Evolutionary conservation across 371 early-diverging fungal genomes (phyloP), one percentile per base, ranked within the genome.

Genomic region (Saksenaea vasiformis): DNA sequence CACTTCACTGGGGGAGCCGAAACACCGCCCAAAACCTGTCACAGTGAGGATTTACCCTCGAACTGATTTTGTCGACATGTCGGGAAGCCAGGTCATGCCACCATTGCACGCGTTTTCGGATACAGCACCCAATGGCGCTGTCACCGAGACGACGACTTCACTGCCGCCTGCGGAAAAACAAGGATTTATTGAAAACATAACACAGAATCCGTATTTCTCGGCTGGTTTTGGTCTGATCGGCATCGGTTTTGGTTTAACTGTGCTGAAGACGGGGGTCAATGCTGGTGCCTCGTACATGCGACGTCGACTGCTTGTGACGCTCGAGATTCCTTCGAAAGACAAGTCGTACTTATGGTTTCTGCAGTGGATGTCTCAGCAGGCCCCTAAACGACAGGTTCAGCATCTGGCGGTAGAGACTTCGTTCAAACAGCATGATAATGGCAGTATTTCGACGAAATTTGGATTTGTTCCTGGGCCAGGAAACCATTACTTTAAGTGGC

Each of bases 241-340:
- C 44, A 89, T 97, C 0, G 93, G 93, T 13, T 93, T 95, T 2
- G 93, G 87, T 17, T 73, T 97, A 31, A 90, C 96, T 0, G 66
- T 95, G 0, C 75, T 96, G 15, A 85, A 91, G 27, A 85, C 90
- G 70, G 95, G 92, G 9, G 69, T 89, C 0, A 78, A 82, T 0
- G 77, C 89, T 4, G 91, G 89, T 3, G 87, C 87, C 5, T 80
- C 85, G 26, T 68, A 93, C 13, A 72, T 89, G 11, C 88, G 89
- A 54, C 89, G 97, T 19, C 88, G 91, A 36, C 67, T 95, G 11
- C 74, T 98, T 15, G 94, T 94, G 13, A 91, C 95, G 4, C 84
- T 98, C 43, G 99, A 98, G 70, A 95, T 98, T 43, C 95, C 95
- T 4, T 89, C 89, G 66, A 93, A 94, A 70, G 99, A 98, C 74